phyloP scores from a whole-genome alignment of 1,284 basidiomycete genomes.

The Fomitopsis pinicola region DNA sequence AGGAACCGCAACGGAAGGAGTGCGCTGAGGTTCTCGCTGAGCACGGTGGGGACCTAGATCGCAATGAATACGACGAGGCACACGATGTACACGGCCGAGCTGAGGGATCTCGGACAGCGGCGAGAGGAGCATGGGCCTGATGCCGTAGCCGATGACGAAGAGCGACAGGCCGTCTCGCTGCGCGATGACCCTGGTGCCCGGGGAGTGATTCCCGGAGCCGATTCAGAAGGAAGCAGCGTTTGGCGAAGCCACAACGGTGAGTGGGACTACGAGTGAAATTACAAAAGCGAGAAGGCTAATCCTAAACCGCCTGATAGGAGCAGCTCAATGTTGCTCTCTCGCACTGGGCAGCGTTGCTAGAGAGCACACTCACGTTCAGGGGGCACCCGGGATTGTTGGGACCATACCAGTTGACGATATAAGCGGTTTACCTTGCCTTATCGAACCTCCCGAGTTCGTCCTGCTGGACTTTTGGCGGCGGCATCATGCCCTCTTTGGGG shows the following conservation, averaged over 20 bases:
- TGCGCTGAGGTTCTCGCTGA: conserved; percentile 48
- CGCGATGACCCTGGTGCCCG: conserved; percentile 38
- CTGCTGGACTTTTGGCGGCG: background rate
- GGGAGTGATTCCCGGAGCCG: conserved; percentile 35
- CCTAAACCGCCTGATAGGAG: too few species aligned
- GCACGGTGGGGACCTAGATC: conserved; percentile 54
- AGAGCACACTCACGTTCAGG: conserved; percentile 17
- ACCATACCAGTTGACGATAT: conserved; percentile 22
- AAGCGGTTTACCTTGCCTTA: background rate
- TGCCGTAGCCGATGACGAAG: conserved; percentile 31
- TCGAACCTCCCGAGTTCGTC: background rate
- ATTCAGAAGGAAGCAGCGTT: conserved; percentile 34
- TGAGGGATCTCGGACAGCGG: conserved; percentile 46
- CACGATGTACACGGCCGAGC: conserved; percentile 44
- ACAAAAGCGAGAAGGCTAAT: too few species aligned
- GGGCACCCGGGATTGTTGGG: conserved; percentile 30
- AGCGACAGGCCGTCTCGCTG: conserved; percentile 39
- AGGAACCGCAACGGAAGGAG: conserved; percentile 64
- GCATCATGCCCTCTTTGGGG: background rate
- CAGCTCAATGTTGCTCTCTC: too few species aligned
- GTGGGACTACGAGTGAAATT: too few species aligned
- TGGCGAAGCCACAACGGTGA: conserved; percentile 5
- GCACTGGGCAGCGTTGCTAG: too few species aligned
- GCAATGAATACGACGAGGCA: conserved; percentile 50
- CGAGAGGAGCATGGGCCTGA: conserved; percentile 47